These are phyloP conservation scores for Metschnikowia gelsemii DNA, from an alignment of 805 yeast species.

Conservation along the genomic window DNA sequence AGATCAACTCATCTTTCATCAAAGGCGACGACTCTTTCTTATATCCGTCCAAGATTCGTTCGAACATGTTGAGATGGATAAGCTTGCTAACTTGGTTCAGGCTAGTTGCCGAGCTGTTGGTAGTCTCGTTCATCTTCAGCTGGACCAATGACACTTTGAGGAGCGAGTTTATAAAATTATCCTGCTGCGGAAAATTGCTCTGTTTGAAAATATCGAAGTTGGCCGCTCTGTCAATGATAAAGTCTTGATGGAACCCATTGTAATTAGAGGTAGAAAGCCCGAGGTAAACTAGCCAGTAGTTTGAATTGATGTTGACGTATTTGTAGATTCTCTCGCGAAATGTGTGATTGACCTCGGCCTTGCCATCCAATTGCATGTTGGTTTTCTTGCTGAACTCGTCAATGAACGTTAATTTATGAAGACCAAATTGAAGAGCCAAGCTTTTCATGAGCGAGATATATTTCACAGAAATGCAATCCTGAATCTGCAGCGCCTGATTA, in stretches of 20 bases:
- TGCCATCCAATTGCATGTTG: constrained; percentile 23
- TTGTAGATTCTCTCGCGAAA: constrained; percentile 44
- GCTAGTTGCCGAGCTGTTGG: constrained; percentile 31
- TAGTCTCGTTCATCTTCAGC: constrained; percentile 39
- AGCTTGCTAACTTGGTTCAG: constrained; percentile 30
- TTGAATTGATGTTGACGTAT: constrained; percentile 42
- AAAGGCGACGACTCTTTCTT: constrained; percentile 20
- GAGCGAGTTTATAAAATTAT: constrained; percentile 27
- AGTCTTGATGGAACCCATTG: constrained; percentile 33
- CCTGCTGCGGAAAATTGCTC: constrained; percentile 15
- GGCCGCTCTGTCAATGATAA: constrained; percentile 35
- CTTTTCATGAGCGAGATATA: constrained; percentile 40
- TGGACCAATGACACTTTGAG: constrained; percentile 37
- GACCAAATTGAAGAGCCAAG: constrained; percentile 42
- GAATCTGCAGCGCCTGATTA: constrained; percentile 22
- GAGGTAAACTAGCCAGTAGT: constrained; percentile 42
- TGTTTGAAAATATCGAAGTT: constrained; percentile 25
- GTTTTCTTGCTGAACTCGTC: constrained; percentile 41
- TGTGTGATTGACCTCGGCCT: constrained; percentile 32
- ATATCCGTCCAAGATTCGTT: constrained; percentile 37
- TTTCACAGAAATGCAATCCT: constrained; percentile 36
- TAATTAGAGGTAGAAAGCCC: constrained; percentile 35
- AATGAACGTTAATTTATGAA: constrained; percentile 42
- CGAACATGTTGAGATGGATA: constrained; percentile 44
- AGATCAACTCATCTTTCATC: constrained; percentile 24